Conservation (phyloP, 768 basidiomycete genomes). For the Leucocoprinus birnbaumii region DNA sequence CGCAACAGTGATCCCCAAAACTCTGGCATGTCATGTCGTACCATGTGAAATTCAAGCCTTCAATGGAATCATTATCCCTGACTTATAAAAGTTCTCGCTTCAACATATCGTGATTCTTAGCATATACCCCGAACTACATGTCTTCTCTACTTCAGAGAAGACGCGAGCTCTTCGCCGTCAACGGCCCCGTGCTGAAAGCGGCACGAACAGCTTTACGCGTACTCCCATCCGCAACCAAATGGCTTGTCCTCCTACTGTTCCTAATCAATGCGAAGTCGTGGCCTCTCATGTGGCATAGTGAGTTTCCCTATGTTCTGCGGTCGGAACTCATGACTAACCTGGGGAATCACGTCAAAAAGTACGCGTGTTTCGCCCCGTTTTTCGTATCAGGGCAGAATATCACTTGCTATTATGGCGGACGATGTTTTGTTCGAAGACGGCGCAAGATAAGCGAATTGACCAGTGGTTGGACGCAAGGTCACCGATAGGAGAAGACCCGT, state of each 20-base stretch:
- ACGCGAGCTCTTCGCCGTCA: neutral
- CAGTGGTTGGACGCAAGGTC: constrained; percentile 46
- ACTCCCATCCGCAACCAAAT: constrained; percentile 29
- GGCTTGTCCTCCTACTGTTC: constrained; percentile 42
- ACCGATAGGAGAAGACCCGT: constrained; percentile 57
- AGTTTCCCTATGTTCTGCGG: constrained; percentile 24
- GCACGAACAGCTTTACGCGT: constrained; percentile 3
- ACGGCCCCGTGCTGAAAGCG: neutral
- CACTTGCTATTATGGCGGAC: constrained; percentile 30
- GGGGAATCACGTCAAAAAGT: constrained; percentile 27
- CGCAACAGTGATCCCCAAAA: no score
- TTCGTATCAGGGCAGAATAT: constrained; percentile 30
- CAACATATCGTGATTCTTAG: no score
- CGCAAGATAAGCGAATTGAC: constrained; percentile 30
- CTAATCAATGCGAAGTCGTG: constrained; percentile 59
- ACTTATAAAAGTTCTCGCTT: no score
- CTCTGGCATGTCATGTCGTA: no score
- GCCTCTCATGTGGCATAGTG: constrained; percentile 70
- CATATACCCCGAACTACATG: no score
- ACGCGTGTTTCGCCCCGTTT: constrained; percentile 50
- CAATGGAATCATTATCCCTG: no score
- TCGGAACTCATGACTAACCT: neutral
- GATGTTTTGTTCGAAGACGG: constrained; percentile 39
- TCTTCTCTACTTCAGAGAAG: neutral
- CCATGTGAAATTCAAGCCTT: no score